Evolutionary conservation across 1,284 basidiomycete species (phyloP).

Genomic region (Flammula alnicola): DNA sequence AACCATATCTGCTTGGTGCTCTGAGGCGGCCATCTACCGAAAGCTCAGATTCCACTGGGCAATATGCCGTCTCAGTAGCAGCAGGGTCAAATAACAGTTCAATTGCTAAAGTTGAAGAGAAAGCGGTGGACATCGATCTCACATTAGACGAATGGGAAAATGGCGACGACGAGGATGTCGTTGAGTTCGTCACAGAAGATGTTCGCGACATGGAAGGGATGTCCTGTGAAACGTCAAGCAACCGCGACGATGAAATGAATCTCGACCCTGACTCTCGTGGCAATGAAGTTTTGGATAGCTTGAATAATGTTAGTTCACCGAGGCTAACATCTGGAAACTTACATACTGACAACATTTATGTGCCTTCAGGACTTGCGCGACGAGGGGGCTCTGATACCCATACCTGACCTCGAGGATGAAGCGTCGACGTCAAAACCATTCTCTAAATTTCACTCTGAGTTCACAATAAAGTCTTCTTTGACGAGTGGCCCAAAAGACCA

Average conservation of each 20-base stretch:
- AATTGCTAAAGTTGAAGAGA: neutral
- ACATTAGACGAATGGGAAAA: constrained; percentile 54
- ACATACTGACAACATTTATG: neutral
- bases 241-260: too few species aligned
- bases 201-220: neutral
- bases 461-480: neutral
- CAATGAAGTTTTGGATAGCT: neutral
- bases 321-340: neutral
- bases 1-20: constrained; percentile 7
- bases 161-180: constrained; percentile 60
- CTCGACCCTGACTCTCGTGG: neutral
- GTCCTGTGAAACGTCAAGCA: neutral
- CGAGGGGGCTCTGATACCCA: too few species aligned
- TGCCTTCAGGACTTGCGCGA: neutral
- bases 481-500: neutral
- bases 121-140: constrained; percentile 30
- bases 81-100: constrained; percentile 1
- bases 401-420: neutral
- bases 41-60: neutral
- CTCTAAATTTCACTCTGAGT: neutral
- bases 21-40: neutral
- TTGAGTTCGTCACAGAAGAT: constrained; percentile 1
- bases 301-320: neutral
- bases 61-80: neutral
- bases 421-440: neutral